Base-by-base conservation (phyloP, 1,284 basidiomycete species). In the Marasmius tenuissimus region DNA sequence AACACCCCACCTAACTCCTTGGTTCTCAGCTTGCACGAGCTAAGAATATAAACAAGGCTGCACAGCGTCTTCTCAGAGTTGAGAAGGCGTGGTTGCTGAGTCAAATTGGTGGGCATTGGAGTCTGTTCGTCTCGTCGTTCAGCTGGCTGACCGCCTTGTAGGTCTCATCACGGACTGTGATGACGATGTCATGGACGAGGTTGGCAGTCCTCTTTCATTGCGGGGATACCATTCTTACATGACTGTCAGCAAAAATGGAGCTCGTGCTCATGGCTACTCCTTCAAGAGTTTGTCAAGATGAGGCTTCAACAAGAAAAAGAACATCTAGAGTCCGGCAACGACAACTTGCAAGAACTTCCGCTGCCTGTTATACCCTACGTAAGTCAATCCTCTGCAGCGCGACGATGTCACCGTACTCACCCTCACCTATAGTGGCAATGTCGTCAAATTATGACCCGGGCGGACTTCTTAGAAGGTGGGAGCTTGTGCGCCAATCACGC, bases 141-240 rank as follows among this genome's bases (percentile, higher is more conserved):
- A 38, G 7, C 40, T 39, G 45, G 18, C 22, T 22, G 58, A 35
- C 53, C 56, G 34, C 18, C 10, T 57, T 6, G 9, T 55, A 82
- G 81, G 79, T 18, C 70, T 84, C 38, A 83, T 85, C 61, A 83
- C 84, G 7, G 92, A 94, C 69, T 88, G 87, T 70, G 92, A 94
- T 71, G 92, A 93, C 75, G 91, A 94, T 74, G 91, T 94, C 51
- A 92, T 93, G 91, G 88, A 90, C 71, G 90, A 91, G 78, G 88
- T 87, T 62, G 33, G 72, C 67, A 47, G 60, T 16, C 37, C 7
- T 16, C 16, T 5, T 9, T 34, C 39, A 45, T 47, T 2, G 40
- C 38, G 38, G 53, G 16, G 27, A 37, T 34, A 38, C 51, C 11
- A 27, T 55, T 34, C 7, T 4, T 10, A 20, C 58, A 7, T 14